Conservation (phyloP, 257 asterid genomes). For the Buddleja alternifolia region DNA sequence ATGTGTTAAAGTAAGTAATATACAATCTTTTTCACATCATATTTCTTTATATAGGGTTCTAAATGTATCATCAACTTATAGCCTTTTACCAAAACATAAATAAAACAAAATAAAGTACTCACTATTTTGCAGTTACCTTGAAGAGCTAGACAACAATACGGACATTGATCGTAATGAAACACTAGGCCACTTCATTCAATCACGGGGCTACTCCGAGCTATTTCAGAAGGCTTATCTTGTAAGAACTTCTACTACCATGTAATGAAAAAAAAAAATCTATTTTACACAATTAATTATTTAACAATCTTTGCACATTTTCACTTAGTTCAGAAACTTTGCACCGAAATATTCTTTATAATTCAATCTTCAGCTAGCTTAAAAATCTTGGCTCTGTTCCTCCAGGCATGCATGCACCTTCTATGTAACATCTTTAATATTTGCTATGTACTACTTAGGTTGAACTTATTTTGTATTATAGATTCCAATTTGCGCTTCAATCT, state of each 20-base stretch:
- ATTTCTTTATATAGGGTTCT: too few relatives aligned
- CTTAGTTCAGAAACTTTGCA: too few relatives aligned
- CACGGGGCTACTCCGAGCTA: slow-evolving; percentile 78
- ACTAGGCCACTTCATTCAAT: slow-evolving; percentile 66
- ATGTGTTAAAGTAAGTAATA: slow-evolving; percentile 54
- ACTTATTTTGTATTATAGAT: slow-evolving; percentile 37
- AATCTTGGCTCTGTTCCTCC: too few relatives aligned
- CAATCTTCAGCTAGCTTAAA: too few relatives aligned
- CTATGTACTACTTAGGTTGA: background rate
- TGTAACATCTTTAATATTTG: background rate
- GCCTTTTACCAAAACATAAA: too few relatives aligned
- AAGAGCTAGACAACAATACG: slow-evolving; percentile 74
- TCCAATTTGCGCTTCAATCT: slow-evolving; percentile 94
- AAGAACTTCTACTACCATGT: slow-evolving; percentile 30
- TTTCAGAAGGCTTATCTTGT: slow-evolving; percentile 94
- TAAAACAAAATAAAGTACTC: too few relatives aligned
- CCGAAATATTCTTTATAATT: too few relatives aligned
- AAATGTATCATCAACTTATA: too few relatives aligned
- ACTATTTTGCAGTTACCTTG: slow-evolving; percentile 64
- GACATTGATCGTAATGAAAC: slow-evolving; percentile 81
- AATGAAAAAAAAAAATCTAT: too few relatives aligned
- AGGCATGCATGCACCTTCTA: too few relatives aligned
- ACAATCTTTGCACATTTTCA: too few relatives aligned
- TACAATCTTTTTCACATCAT: background rate
- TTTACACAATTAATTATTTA: too few relatives aligned